These are phyloP conservation scores for Lasiodiplodia sp. DNA, from an alignment of 2,329 filamentous ascomycete species.

Conservation along the genomic window DNA sequence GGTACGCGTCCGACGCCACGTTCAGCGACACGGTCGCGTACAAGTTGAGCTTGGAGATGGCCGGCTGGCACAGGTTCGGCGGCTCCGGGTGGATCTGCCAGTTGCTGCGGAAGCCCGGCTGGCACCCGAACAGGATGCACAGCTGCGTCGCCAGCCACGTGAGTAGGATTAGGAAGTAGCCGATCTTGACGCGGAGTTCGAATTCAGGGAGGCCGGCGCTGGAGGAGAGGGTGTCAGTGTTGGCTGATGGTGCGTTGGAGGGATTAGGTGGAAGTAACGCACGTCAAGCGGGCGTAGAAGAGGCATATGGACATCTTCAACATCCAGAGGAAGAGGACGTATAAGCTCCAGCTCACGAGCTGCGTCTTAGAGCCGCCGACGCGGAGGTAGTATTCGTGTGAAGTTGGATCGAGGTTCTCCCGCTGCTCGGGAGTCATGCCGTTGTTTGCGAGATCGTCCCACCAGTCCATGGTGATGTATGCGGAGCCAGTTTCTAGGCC, in stretches of 20 bases:
- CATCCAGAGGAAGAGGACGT: slow-evolving; percentile 59
- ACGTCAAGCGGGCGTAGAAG: slow-evolving; percentile 64
- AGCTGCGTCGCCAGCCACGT: slow-evolving; percentile 59
- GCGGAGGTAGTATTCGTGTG: slow-evolving; percentile 57
- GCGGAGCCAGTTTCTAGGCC: slow-evolving; percentile 59
- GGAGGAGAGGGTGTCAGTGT: neutral
- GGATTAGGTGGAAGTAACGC: slow-evolving; percentile 26
- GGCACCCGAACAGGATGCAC: slow-evolving; percentile 60
- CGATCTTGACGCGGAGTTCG: slow-evolving; percentile 51
- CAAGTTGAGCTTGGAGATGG: slow-evolving; percentile 25
- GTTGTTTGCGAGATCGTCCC: slow-evolving; percentile 64
- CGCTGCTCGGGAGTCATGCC: slow-evolving; percentile 63
- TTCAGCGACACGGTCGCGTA: slow-evolving; percentile 53
- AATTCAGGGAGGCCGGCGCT: slow-evolving; percentile 37
- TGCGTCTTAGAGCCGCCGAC: slow-evolving; percentile 61
- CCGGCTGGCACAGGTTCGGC: slow-evolving; percentile 43
- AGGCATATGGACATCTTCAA: slow-evolving; percentile 62
- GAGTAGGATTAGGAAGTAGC: slow-evolving; percentile 55
- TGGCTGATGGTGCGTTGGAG: neutral
- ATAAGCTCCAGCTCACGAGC: slow-evolving; percentile 61
- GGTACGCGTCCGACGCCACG: slow-evolving; percentile 63
- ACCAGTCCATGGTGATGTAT: slow-evolving; percentile 59
- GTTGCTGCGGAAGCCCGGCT: slow-evolving; percentile 57
- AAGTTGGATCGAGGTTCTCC: slow-evolving; percentile 50
- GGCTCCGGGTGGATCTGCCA: slow-evolving; percentile 67